Conservation (phyloP, 2,329 filamentous ascomycete species). For the Fusarium nurragi region DNA sequence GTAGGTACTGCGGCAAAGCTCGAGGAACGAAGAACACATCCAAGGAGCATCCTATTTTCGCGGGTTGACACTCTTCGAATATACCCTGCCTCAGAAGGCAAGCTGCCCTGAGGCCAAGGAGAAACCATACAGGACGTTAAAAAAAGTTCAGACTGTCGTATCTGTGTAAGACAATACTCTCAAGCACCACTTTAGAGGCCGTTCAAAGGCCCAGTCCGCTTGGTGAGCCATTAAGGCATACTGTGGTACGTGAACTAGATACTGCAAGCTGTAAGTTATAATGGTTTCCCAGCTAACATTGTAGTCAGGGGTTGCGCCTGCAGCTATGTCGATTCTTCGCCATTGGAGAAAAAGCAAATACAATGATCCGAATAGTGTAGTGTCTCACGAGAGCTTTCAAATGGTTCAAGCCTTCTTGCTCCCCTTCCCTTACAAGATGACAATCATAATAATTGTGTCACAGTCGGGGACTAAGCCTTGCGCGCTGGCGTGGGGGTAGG, state of each 20-base stretch:
- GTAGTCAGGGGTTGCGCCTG: constrained; percentile 31
- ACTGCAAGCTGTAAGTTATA: not conserved
- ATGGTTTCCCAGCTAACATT: constrained; percentile 9
- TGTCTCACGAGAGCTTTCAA: constrained; percentile 6
- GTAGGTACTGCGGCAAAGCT: not conserved
- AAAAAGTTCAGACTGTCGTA: not conserved
- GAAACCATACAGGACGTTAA: not conserved
- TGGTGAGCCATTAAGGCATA: not conserved
- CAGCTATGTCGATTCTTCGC: constrained; percentile 24
- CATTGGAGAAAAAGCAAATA: constrained; percentile 34
- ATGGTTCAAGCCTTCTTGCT: not conserved
- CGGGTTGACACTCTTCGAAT: not conserved
- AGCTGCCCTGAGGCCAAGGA: not conserved
- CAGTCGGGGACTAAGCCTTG: constrained; percentile 23
- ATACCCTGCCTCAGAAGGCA: not conserved
- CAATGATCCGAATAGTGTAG: constrained; percentile 9
- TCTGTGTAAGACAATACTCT: not conserved
- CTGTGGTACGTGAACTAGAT: not conserved
- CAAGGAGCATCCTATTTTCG: not conserved
- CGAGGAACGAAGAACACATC: not conserved
- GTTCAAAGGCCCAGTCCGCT: constrained; percentile 14
- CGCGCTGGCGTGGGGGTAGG: constrained; percentile 29
- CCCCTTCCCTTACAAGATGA: constrained; percentile 13
- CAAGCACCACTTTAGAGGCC: constrained; percentile 4
- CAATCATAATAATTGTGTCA: constrained; percentile 10